These are phyloP conservation scores for Colletotrichum filicis DNA, from an alignment of 2,329 filamentous ascomycete genomes.

Conservation along the genomic window DNA sequence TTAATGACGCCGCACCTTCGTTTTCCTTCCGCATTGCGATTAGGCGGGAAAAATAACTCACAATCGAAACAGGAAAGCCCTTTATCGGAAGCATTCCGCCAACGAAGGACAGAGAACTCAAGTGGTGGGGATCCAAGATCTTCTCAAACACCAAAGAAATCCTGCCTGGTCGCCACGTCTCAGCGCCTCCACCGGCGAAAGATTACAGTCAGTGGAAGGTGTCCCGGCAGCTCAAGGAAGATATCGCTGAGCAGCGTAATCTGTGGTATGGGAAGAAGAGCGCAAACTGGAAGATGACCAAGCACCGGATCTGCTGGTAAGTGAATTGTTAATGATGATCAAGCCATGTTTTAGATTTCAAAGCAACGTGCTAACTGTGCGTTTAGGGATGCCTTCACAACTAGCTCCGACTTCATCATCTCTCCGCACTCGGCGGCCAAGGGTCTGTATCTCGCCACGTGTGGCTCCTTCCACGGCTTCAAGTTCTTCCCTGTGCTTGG, in stretches of 20 bases:
- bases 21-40: not conserved
- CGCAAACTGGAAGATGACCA: conserved; percentile 66
- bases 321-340: conserved; percentile 37
- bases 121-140: conserved; percentile 72
- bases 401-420: conserved; percentile 71
- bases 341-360: not conserved
- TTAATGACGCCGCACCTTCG: conserved; percentile 40
- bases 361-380: not conserved
- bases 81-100: conserved; percentile 69
- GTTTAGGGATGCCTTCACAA: conserved; percentile 72
- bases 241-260: conserved; percentile 66
- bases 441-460: conserved; percentile 71
- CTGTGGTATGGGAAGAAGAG: conserved; percentile 70
- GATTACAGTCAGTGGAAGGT: conserved; percentile 75
- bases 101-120: conserved; percentile 60
- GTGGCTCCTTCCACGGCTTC: conserved; percentile 75
- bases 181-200: conserved; percentile 62
- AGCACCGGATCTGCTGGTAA: conserved; percentile 75
- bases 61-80: conserved; percentile 51
- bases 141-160: conserved; percentile 67
- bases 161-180: conserved; percentile 63
- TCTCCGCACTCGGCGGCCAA: conserved; percentile 61
- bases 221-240: conserved; percentile 62
- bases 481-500: conserved; percentile 76
- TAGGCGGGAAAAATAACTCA: conserved; percentile 43